Evolutionary conservation across 441 rosid genomes (phyloP).

Genomic region (Adansonia madagascariensis): DNA sequence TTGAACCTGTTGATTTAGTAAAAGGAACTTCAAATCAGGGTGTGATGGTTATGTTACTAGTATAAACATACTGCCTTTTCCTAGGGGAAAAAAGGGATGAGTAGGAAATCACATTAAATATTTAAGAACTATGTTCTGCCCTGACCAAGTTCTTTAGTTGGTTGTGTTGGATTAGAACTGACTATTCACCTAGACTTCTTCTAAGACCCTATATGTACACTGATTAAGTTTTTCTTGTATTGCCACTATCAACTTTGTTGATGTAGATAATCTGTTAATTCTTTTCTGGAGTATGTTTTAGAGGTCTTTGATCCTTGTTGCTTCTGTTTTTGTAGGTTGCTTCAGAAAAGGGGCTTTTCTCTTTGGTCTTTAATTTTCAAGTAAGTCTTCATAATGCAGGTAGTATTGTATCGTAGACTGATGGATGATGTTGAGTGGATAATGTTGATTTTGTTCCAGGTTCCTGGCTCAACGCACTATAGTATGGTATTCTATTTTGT

Average conservation of each 20-base stretch:
- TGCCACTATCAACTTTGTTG: constrained; percentile 5
- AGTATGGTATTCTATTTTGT: constrained; percentile 98
- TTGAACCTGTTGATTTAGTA: background rate
- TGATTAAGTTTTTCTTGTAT: constrained; percentile 17
- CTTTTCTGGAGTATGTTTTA: background rate
- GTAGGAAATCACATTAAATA: background rate
- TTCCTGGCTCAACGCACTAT: constrained; percentile 95
- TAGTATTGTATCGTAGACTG: constrained; percentile 24
- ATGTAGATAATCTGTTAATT: background rate
- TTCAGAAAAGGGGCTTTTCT: constrained; percentile 85
- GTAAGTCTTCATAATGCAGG: constrained; percentile 55
- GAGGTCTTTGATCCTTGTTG: constrained; percentile 8
- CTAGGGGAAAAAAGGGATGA: background rate
- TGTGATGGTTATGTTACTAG: background rate
- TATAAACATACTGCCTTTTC: background rate
- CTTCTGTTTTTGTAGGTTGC: constrained; percentile 67
- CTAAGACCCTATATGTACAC: background rate
- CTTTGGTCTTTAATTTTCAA: constrained; percentile 86
- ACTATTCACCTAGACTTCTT: background rate
- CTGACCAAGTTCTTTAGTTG: constrained; percentile 5
- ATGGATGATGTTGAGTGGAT: constrained; percentile 24
- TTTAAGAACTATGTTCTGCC: background rate
- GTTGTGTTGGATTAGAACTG: constrained; percentile 4
- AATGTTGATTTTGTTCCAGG: constrained; percentile 46
- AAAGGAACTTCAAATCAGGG: background rate